phyloP scores from a whole-genome alignment of 257 asterid species.

The Solanum boliviense region DNA sequence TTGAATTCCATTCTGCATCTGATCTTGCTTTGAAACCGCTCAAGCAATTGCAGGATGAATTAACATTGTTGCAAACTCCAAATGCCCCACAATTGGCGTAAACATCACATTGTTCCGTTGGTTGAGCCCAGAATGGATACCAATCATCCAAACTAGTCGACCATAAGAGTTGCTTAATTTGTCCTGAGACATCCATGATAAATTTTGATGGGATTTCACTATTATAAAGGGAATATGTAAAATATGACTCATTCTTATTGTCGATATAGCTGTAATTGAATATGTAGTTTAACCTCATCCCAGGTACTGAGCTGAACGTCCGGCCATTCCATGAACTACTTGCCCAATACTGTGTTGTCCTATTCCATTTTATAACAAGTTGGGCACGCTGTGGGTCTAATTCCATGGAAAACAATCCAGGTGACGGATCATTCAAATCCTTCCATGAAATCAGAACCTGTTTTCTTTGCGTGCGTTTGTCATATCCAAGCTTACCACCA shows the following conservation, averaged over 20 bases:
- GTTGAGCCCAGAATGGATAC: constrained; percentile 37
- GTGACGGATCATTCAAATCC: background rate
- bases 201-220: constrained; percentile 3
- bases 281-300: constrained; percentile 4
- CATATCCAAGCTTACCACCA: background rate
- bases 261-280: constrained; percentile 12
- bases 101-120: constrained; percentile 26
- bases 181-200: constrained; percentile 10
- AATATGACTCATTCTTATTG: constrained; percentile 23
- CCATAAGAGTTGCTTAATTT: fast-evolving
- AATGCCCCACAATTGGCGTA: constrained; percentile 31
- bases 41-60: constrained; percentile 26
- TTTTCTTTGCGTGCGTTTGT: background rate
- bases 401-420: background rate
- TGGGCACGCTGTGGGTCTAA: background rate
- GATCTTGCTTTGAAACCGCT: constrained; percentile 9
- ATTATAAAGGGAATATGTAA: constrained; percentile 13
- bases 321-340: background rate
- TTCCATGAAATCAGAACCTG: background rate
- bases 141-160: too few species aligned
- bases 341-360: background rate
- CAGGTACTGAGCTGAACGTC: constrained; percentile 12
- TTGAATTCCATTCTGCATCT: constrained; percentile 14
- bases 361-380: background rate
- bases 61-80: constrained; percentile 13